Base-by-base conservation (phyloP, 1,284 basidiomycete genomes). In the Golubevia sp. region DNA sequence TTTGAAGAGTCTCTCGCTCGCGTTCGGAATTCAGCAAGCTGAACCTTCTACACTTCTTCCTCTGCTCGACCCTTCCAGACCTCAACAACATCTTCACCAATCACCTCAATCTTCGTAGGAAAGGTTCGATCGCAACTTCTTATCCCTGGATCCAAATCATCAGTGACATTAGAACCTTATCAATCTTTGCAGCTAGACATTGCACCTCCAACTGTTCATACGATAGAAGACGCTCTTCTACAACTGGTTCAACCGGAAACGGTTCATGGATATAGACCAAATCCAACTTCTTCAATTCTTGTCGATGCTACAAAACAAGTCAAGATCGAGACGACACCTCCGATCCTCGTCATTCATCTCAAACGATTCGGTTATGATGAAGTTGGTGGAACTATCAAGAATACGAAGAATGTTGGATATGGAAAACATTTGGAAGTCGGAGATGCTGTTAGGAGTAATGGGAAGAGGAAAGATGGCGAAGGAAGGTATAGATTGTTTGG, bases 311-410 rank as follows among this genome's bases (percentile, higher is more conserved):
- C 88, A 2, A 96, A 97, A 84, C 92, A 92, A 68, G 89, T 94
- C 20, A 90, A 91, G 62, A 89, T 99, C 67, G 95, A 98, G 52
- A 86, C 88, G 0, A 87, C 96, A 13, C 96, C 96, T 0, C 90
- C 90, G 0, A 89, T 97, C 8, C 87, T 98, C 56, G 90, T 97
- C 11, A 86, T 98, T 13, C 95, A 98, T 80, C 87, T 98, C 77
- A 98, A 98, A 85, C 87, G 95, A 24, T 99, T 98, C 86, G 87
- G 90, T 63, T 98, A 94, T 80, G 94, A 97, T 79, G 88, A 89
- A 21, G 90, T 91, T 0, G 90, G 90, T 24, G 91, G 91, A 38
- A 91, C 92, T 0, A 90, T 91, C 59, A 99, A 98, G 85, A 89
- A 91, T 55, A 88, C 88, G 61, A 97, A 97, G 85, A 89, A 90